Conservation (phyloP, 2,329 filamentous ascomycete genomes). For the Daldinia sp. region DNA sequence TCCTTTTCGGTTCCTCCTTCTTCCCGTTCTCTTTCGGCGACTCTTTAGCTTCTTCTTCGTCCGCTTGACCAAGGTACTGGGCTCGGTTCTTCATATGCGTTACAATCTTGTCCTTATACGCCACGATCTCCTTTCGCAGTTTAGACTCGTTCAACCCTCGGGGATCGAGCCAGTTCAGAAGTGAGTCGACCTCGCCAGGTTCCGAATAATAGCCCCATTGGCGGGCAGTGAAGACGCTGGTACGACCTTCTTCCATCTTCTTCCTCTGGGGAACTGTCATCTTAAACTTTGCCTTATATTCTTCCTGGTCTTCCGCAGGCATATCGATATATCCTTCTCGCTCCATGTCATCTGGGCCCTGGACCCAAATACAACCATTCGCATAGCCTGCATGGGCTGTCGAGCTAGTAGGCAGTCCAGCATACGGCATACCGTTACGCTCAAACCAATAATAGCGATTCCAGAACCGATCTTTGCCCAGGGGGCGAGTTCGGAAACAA, state of each 20-base stretch:
- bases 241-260: conserved; percentile 83
- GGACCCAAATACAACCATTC: conserved; percentile 95
- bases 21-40: conserved; percentile 41
- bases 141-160: conserved; percentile 88
- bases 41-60: conserved; percentile 41
- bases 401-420: conserved; percentile 86
- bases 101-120: conserved; percentile 80
- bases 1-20: conserved; percentile 56
- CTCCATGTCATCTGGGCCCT: conserved; percentile 92
- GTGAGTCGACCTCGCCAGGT: conserved; percentile 78
- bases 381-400: conserved; percentile 89
- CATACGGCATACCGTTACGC: conserved; percentile 97
- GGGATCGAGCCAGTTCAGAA: conserved; percentile 90
- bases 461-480: conserved; percentile 97
- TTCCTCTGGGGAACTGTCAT: conserved; percentile 90
- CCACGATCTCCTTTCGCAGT: conserved; percentile 85
- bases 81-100: conserved; percentile 84
- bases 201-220: conserved; percentile 96
- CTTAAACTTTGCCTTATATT: conserved; percentile 81
- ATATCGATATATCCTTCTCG: conserved; percentile 88
- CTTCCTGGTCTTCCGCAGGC: conserved; percentile 74
- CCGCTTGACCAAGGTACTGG: conserved; percentile 72
- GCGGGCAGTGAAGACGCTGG: conserved; percentile 78
- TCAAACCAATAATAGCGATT: conserved; percentile 99
- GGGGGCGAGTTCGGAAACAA: conserved; percentile 86